Conservation (phyloP, 805 yeast genomes). For the Suhomyces sp. region DNA sequence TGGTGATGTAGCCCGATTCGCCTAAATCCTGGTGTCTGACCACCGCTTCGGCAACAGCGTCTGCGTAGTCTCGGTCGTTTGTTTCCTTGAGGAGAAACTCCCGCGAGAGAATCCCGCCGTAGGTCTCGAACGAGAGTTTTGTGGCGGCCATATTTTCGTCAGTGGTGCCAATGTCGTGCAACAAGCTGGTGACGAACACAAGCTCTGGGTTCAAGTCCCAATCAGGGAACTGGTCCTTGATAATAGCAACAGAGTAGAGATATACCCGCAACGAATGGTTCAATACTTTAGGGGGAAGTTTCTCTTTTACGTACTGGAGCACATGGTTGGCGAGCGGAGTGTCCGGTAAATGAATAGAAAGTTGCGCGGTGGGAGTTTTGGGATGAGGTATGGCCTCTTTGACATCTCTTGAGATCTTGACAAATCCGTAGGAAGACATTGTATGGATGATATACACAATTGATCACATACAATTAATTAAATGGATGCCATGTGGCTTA, state of each 20-base stretch:
- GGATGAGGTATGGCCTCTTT: slow-evolving; percentile 22
- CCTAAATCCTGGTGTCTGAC: slow-evolving; percentile 36
- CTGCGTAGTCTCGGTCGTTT: slow-evolving; percentile 25
- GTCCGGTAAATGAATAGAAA: slow-evolving; percentile 16
- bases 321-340: slow-evolving; percentile 15
- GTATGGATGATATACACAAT: not conserved
- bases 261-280: slow-evolving; percentile 31
- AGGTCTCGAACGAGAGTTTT: slow-evolving; percentile 33
- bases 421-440: slow-evolving; percentile 23
- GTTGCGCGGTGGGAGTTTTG: slow-evolving; percentile 22
- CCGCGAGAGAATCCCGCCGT: slow-evolving; percentile 28
- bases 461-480: too few species aligned
- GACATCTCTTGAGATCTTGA: slow-evolving; percentile 26
- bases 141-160: slow-evolving; percentile 29
- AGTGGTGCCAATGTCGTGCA: slow-evolving; percentile 37
- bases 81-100: slow-evolving; percentile 23
- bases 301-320: slow-evolving; percentile 19
- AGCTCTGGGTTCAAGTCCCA: slow-evolving; percentile 30
- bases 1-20: slow-evolving; percentile 28
- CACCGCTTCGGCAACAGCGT: slow-evolving; percentile 34
- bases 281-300: slow-evolving; percentile 22
- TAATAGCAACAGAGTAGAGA: slow-evolving; percentile 26
- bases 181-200: slow-evolving; percentile 26
- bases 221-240: slow-evolving; percentile 29
- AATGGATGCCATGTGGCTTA: not conserved